Base-by-base conservation (phyloP, 768 basidiomycete species). In the Tylopilus intermedius region DNA sequence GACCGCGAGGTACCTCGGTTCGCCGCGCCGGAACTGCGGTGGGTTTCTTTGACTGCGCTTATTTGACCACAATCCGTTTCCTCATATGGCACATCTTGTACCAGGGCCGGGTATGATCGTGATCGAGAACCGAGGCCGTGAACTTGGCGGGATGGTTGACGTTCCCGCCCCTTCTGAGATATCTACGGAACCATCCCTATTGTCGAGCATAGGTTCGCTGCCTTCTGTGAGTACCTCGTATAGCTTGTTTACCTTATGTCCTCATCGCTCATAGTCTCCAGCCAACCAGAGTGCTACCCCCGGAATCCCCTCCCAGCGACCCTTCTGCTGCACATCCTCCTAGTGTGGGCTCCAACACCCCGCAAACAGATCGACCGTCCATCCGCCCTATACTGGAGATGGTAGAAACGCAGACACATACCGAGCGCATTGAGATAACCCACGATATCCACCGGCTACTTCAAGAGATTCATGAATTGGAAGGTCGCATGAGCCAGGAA, bases 401-500 rank as follows among this genome's bases (percentile, higher is more conserved):
- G 18, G 18, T 18, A 18, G 18, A 18, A 18, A 18, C 18, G 18
- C 18, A 45, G 61, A 61, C 73, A 44, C 68, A 74, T 4, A 67
- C 71, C n/a, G 69, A 78, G 41, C 59, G 44, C 21, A 59, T 71
- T 6, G 70, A 78, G 29, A 71, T 75, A 35, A 79, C 80, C 4
- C 75, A 80, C 59, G 80, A 67, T 72, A 81, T 75, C 45, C 67
- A 82, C 66, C 65, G 74, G 18, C 18, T 84, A 15, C 65, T 84
- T 45, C 72, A 79, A 37, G 73, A 76, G 49, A 66, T 84, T 9
- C 81, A 88, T 47, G 83, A 88, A 48, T 62, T 91, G 11, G 82
- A 91, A 58, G 72, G 77, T 30, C 71, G 74, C 15, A 73, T 87
- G 49, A 14, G 18, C 18, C 18, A 18, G 18, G 18, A 18, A 18